Base-by-base conservation (phyloP, 2,329 filamentous ascomycete genomes). In the Phaeosphaeria sp. region DNA sequence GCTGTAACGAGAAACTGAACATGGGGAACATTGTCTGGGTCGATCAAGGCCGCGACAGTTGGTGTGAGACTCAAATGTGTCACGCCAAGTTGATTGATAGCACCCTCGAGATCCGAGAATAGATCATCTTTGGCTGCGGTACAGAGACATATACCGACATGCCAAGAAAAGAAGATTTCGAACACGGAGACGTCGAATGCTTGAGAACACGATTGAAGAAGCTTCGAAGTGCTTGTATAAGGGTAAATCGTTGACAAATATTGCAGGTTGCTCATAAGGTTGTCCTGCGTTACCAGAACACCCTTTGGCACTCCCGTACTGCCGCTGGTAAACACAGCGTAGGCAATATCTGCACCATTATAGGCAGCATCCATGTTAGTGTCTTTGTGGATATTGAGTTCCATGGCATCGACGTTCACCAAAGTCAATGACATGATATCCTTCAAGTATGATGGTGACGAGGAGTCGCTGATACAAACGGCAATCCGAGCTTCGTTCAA, bases 101-200 rank as follows among this genome's bases (percentile, higher is more conserved):
- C 82, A 20, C 79, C 74, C 72, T 93, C 90, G 9, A 96, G 79
- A 65, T 96, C 88, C 41, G 82, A 82, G 67, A 94, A 92, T 0
- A 96, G 77, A 1, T 86, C 84, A 65, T 95, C 90, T 64, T 93
- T 93, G 0, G 82, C 85, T 0, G 88, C 89, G 1, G 90, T 86
- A 70, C 91, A 96, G 13, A 97, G 81, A 59, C 89, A 90, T 81
- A 94, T 91, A 3, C 92, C 92, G 33, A 84, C 83, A 47, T 85
- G 85, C 90, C 92, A 96, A 0, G 92, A 82, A 67, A 92, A 96
- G 73, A 96, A 94, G 15, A 96, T 93, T 69, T 96, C 93, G 71
- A 96, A 96, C 0, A 96, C 90, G 0, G 92, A 96, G 1, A 96
- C 84, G 69, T 96, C 91, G 70, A 96, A 96, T 0, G 89, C 90